These are phyloP conservation scores for Fonsecaea nubica DNA, from an alignment of 2,329 filamentous ascomycete genomes.

Conservation along the genomic window DNA sequence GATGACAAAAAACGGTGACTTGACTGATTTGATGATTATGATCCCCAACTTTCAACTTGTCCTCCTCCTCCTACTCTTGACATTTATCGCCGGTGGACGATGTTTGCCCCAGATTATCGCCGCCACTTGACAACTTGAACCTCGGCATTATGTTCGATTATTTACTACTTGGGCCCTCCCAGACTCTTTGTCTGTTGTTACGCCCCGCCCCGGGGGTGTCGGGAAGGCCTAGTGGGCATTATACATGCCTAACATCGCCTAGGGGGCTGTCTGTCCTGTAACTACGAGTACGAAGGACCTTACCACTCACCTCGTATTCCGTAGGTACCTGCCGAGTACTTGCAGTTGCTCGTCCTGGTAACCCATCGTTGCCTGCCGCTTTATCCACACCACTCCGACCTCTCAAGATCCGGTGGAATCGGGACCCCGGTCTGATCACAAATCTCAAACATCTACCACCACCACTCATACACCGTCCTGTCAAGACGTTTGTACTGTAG, in stretches of 20 bases:
- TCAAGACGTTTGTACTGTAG: too few species aligned
- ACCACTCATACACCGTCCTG: background rate
- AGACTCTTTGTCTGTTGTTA: conserved; percentile 3
- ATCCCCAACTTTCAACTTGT: background rate
- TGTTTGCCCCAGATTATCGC: conserved; percentile 12
- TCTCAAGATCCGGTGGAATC: conserved; percentile 12
- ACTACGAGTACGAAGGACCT: too few species aligned
- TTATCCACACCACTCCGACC: background rate
- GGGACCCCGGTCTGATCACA: conserved; percentile 20
- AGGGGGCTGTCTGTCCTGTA: too few species aligned
- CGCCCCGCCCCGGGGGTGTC: background rate
- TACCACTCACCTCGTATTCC: too few species aligned
- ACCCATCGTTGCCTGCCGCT: background rate
- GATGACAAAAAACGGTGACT: background rate
- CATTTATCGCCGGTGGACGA: background rate
- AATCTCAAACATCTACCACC: background rate
- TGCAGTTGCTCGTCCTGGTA: too few species aligned
- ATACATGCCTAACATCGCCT: background rate
- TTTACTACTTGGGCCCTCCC: too few species aligned
- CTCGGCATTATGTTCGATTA: conserved; percentile 14
- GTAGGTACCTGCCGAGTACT: too few species aligned
- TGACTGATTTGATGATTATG: background rate
- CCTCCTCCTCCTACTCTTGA: background rate
- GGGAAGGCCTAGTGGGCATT: background rate
- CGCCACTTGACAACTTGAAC: conserved; percentile 14